Evolutionary conservation across 148 eudicot species (phyloP).

Genomic region (Persicaria tinctoria): DNA sequence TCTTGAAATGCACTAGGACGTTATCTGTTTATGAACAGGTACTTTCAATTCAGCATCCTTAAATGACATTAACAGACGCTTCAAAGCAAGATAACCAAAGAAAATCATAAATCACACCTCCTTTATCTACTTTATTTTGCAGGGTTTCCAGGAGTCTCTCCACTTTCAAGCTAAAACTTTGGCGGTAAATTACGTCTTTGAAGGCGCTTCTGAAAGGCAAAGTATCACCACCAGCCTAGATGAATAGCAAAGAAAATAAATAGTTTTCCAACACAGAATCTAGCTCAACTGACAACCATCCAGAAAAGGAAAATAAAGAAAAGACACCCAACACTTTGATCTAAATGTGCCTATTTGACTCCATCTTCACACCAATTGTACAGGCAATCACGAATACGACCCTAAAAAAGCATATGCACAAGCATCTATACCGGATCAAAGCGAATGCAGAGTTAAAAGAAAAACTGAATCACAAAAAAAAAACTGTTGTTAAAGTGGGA

Average conservation of each 20-base stretch:
- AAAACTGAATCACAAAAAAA: background rate
- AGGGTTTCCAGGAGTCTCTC: slow-evolving; percentile 52
- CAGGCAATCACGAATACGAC: no score
- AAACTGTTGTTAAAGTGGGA: background rate
- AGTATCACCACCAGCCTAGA: slow-evolving; percentile 77
- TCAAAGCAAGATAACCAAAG: no score
- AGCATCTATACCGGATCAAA: no score
- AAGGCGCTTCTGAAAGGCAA: slow-evolving; percentile 87
- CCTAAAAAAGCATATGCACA: no score
- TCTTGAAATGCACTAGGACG: slow-evolving; percentile 65
- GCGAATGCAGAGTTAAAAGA: background rate
- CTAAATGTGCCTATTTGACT: no score
- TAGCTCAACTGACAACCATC: background rate
- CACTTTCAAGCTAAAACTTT: slow-evolving; percentile 32
- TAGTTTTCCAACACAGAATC: background rate
- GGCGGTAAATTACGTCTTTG: slow-evolving; percentile 69
- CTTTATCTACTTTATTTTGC: slow-evolving; percentile 45
- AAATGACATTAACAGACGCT: background rate
- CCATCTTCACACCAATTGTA: no score
- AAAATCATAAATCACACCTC: slow-evolving; percentile 30
- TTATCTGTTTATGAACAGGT: slow-evolving; percentile 45
- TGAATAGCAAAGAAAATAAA: slow-evolving; percentile 13
- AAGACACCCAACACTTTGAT: no score
- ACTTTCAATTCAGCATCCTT: slow-evolving; percentile 11
- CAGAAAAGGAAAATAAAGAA: background rate